phyloP scores from a whole-genome alignment of 2,329 filamentous ascomycete species.

The Phialocephala subalpina region DNA sequence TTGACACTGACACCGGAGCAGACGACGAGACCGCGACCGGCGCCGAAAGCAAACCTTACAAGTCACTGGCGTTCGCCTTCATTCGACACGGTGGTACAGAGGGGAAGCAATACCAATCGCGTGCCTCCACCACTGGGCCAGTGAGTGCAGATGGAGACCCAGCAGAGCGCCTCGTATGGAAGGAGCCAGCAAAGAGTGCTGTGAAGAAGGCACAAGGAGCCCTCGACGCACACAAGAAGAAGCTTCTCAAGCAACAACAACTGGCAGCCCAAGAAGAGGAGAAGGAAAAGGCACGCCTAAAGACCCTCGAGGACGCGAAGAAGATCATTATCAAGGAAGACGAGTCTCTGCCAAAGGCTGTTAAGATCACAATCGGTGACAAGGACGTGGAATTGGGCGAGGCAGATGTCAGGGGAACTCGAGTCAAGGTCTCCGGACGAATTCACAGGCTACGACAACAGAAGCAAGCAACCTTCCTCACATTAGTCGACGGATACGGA shows the following conservation, averaged over 20 bases:
- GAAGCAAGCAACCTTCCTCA: slow-evolving; percentile 87
- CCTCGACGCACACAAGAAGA: slow-evolving; percentile 82
- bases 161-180: slow-evolving; percentile 74
- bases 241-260: slow-evolving; percentile 80
- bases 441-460: slow-evolving; percentile 84
- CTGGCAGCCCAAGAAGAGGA: slow-evolving; percentile 75
- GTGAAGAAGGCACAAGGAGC: slow-evolving; percentile 84
- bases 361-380: slow-evolving; percentile 79
- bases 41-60: slow-evolving; percentile 78
- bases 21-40: slow-evolving; percentile 75
- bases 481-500: slow-evolving; percentile 84
- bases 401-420: slow-evolving; percentile 67
- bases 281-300: slow-evolving; percentile 73
- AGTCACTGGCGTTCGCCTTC: slow-evolving; percentile 81
- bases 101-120: slow-evolving; percentile 69
- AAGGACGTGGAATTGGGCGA: slow-evolving; percentile 70
- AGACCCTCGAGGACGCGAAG: slow-evolving; percentile 81
- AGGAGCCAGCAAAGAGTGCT: slow-evolving; percentile 82
- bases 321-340: slow-evolving; percentile 78
- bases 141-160: slow-evolving; percentile 70
- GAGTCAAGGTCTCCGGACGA: slow-evolving; percentile 82
- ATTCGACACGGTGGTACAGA: slow-evolving; percentile 68
- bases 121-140: slow-evolving; percentile 70
- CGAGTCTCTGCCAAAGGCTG: slow-evolving; percentile 73
- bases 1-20: slow-evolving; percentile 81